A percentile compares a stretch with the other conserved stretches of the same genome.
phyloP scores from a whole-genome alignment of 805 yeast genomes.

The Cyberlindnera suaveolens region DNA sequence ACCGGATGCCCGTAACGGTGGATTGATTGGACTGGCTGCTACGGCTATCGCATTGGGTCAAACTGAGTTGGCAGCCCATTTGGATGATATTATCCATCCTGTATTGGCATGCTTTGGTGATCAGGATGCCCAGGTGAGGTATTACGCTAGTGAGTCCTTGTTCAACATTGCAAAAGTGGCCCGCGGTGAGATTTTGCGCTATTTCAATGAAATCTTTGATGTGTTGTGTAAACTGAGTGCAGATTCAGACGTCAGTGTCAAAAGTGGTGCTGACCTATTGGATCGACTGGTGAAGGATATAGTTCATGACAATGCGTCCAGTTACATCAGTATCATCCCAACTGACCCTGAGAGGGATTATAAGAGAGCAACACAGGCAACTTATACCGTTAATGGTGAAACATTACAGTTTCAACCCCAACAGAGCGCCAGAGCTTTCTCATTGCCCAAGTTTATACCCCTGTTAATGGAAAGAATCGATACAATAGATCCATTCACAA shows the following conservation, averaged over 20 bases:
- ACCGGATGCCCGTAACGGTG: constrained; percentile 90
- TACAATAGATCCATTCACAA: constrained; percentile 86
- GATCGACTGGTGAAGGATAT: constrained; percentile 90
- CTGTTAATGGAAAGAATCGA: constrained; percentile 86
- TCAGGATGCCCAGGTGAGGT: constrained; percentile 94
- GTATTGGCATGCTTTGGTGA: constrained; percentile 94
- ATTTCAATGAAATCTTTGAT: constrained; percentile 93
- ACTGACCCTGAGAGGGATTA: constrained; percentile 36
- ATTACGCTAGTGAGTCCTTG: constrained; percentile 93
- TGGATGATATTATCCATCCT: constrained; percentile 85
- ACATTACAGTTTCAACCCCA: constrained; percentile 53
- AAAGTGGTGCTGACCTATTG: constrained; percentile 90
- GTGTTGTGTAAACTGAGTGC: constrained; percentile 85
- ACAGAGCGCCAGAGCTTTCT: constrained; percentile 68
- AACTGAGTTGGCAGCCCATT: constrained; percentile 72
- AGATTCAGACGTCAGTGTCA: constrained; percentile 85
- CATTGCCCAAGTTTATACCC: constrained; percentile 83
- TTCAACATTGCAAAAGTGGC: constrained; percentile 96
- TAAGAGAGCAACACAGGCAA: constrained; percentile 32
- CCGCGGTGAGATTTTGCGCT: constrained; percentile 84
- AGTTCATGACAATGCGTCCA: constrained; percentile 89
- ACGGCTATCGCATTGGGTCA: constrained; percentile 89
- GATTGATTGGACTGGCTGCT: constrained; percentile 92
- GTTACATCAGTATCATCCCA: constrained; percentile 70
- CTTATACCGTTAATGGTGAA: constrained; percentile 50